Evolutionary conservation across 116 monocot species (phyloP).

Genomic region (Zostera marina): DNA sequence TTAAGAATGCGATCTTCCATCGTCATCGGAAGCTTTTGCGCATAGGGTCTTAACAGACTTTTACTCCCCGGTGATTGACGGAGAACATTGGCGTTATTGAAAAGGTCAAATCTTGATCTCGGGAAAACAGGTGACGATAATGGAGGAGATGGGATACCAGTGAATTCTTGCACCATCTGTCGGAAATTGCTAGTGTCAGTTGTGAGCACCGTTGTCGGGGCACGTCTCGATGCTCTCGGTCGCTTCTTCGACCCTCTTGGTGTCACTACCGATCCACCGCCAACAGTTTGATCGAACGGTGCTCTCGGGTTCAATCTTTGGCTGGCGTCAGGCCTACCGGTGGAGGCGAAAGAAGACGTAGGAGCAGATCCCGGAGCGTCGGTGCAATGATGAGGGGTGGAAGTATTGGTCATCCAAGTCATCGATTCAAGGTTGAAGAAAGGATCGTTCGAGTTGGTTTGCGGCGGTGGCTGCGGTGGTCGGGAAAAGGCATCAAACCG

Average conservation of each 20-base stretch:
- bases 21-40: constrained; percentile 26
- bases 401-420: not conserved
- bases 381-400: not conserved
- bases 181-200: constrained; percentile 89
- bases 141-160: constrained; percentile 61
- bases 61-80: not conserved
- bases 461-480: not conserved
- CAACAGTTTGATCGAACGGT: not conserved
- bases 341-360: not conserved
- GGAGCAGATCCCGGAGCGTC: constrained; percentile 1
- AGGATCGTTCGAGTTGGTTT: constrained; percentile 2
- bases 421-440: constrained; percentile 9
- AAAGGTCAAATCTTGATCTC: constrained; percentile 25
- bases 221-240: constrained; percentile 52
- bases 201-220: constrained; percentile 70
- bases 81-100: constrained; percentile 7
- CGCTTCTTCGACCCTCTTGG: constrained; percentile 47
- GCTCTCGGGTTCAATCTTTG: not conserved
- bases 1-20: not conserved
- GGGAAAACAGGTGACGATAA: constrained; percentile 27
- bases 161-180: constrained; percentile 94
- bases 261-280: not conserved
- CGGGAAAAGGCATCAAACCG: constrained; percentile 11
- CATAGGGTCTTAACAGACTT: constrained; percentile 39
- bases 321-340: too few species aligned